Conservation (phyloP, 1,284 basidiomycete species). For the Sphaerobolus stellatus region DNA sequence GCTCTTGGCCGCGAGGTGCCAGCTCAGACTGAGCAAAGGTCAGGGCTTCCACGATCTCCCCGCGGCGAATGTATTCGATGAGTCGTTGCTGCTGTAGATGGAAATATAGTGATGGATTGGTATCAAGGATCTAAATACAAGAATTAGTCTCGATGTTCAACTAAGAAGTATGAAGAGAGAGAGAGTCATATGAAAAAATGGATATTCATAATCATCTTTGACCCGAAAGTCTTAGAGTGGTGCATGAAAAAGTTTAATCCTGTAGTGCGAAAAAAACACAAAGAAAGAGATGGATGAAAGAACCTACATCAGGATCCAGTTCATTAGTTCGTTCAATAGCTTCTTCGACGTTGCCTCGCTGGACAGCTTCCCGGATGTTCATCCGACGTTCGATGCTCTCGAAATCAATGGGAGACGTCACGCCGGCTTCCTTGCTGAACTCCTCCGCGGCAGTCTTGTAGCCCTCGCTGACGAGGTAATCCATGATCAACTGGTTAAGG, state of each 20-base stretch:
- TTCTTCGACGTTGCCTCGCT: constrained; percentile 92
- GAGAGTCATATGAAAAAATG: constrained; percentile 37
- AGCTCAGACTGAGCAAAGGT: constrained; percentile 91
- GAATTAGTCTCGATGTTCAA: constrained; percentile 18
- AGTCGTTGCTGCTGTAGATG: constrained; percentile 92
- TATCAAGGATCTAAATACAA: constrained; percentile 82
- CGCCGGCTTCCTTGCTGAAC: constrained; percentile 85
- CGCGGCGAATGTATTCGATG: constrained; percentile 90
- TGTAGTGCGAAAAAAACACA: constrained; percentile 33
- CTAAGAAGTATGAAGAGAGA: constrained; percentile 14
- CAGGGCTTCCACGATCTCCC: constrained; percentile 77
- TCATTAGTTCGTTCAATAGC: constrained; percentile 94
- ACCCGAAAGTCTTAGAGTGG: constrained; percentile 88
- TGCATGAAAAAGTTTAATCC: constrained; percentile 97
- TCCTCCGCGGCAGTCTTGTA: constrained; percentile 95
- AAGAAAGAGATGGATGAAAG: constrained; percentile 15
- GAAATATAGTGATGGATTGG: constrained; percentile 87
- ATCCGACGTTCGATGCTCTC: constrained; percentile 92
- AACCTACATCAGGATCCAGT: constrained; percentile 91
- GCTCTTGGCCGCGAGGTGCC: constrained; percentile 92
- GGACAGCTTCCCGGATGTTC: constrained; percentile 90
- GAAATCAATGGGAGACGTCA: constrained; percentile 79
- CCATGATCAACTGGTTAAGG: constrained; percentile 94
- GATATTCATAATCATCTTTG: constrained; percentile 72
- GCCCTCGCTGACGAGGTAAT: constrained; percentile 97